Conservation (phyloP, 192 early-diverging fungal genomes). For the Gigaspora rosea region DNA sequence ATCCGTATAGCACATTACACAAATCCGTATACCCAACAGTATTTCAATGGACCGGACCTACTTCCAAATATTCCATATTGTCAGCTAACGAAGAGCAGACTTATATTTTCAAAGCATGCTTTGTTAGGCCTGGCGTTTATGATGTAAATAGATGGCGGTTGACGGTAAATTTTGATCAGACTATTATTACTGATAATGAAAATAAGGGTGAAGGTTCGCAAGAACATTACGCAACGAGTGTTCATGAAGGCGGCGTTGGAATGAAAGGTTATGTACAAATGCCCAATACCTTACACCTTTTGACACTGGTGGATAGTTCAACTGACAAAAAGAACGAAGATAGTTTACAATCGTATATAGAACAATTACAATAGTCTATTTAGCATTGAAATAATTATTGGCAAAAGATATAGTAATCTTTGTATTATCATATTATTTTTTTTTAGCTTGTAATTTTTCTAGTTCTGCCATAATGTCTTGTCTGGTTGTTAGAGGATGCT, state of each 20-base stretch:
- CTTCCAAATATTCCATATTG: slow-evolving; percentile 55
- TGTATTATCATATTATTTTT: neutral
- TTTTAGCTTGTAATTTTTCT: slow-evolving; percentile 43
- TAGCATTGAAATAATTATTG: neutral
- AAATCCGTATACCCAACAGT: slow-evolving; percentile 37
- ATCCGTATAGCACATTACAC: slow-evolving; percentile 23
- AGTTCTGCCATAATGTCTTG: slow-evolving; percentile 41
- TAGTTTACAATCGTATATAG: neutral
- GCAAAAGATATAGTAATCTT: neutral
- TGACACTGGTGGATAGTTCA: slow-evolving; percentile 2
- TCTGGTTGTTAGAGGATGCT: slow-evolving; percentile 46
- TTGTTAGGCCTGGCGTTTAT: slow-evolving; percentile 65
- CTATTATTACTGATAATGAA: neutral
- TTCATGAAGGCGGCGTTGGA: neutral
- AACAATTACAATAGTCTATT: neutral
- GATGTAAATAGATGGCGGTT: slow-evolving; percentile 78
- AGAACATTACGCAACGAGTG: neutral
- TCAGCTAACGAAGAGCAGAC: slow-evolving; percentile 52
- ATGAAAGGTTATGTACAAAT: slow-evolving; percentile 31
- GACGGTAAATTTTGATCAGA: slow-evolving; percentile 43
- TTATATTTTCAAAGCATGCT: slow-evolving; percentile 54
- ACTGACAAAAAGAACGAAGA: neutral
- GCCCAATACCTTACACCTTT: slow-evolving; percentile 23
- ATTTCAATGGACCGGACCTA: slow-evolving; percentile 69
- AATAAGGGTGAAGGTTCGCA: neutral